Conservation (phyloP, 495 filamentous ascomycete species). For the Lasiosphaeris hirsuta region DNA sequence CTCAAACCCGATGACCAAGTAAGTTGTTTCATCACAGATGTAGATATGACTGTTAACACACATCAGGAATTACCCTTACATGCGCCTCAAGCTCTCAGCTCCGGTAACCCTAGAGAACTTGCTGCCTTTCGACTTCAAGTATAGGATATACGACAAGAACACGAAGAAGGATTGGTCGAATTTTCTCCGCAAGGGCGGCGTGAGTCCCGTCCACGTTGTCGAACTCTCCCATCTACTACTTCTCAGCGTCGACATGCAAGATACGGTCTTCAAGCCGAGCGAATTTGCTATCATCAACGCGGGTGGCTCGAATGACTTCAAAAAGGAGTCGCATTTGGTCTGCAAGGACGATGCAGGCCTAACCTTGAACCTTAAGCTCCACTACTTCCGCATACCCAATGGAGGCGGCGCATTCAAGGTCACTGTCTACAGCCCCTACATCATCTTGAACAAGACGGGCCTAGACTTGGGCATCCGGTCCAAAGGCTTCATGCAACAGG, state of each 20-base stretch:
- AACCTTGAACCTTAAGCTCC: conserved; percentile 74
- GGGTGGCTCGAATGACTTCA: conserved; percentile 80
- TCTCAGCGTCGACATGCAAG: conserved; percentile 92
- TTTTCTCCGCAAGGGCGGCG: conserved; percentile 90
- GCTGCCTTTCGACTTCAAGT: conserved; percentile 97
- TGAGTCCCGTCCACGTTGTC: conserved; percentile 95
- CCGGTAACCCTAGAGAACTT: conserved; percentile 94
- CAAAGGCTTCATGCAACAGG: conserved; percentile 79
- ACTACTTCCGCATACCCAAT: conserved; percentile 89
- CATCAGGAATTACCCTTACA: conserved; percentile 81
- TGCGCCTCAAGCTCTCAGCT: conserved; percentile 84
- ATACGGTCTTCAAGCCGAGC: conserved; percentile 89
- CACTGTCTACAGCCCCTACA: conserved; percentile 87
- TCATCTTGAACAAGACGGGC: conserved; percentile 93
- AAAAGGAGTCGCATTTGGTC: conserved; percentile 71
- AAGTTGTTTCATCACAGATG: conserved; percentile 15
- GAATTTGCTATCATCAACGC: conserved; percentile 97
- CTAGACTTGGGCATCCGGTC: conserved; percentile 83
- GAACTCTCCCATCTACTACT: conserved; percentile 90
- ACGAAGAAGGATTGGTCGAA: conserved; percentile 98
- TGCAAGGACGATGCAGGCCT: conserved; percentile 81
- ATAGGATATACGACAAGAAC: conserved; percentile 96
- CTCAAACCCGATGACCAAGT: conserved; percentile 74
- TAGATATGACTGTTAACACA: conserved; percentile 23
- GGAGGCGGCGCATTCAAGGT: conserved; percentile 96